Evolutionary conservation across 345 rosid genomes (phyloP), one percentile per base, ranked within the genome.

Genomic region (Stellera chamaejasme): DNA sequence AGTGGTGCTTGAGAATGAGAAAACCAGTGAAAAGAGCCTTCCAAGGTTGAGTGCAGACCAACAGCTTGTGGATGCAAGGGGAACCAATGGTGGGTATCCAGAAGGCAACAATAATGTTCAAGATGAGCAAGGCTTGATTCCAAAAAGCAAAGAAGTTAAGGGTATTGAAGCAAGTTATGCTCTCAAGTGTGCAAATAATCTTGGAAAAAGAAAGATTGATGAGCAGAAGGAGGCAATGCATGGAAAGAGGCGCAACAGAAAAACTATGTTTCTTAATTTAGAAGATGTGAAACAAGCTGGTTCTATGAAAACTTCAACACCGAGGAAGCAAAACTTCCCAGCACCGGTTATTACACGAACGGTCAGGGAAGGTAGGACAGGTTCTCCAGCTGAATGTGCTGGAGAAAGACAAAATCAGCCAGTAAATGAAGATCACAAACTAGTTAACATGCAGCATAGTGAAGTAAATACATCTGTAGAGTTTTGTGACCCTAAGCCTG

Each of bases 221-320:
- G 84, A 84, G 13, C 99, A 84, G 28, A 93, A 89, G 72, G 99
- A 89, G 75, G 86, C 87, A 51, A 93, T 93, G 99, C 73, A 89
- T 60, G 99, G 99, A 44, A 93, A 93, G 86, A 93, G 82, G 69
- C 97, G 99, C 43, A 81, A 69, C 72, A 75, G 99, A 55, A 96
- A 94, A 82, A 94, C 95, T 41, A 60, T 87, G 88, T 80, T 94
- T 74, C 84, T 94, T 48, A 82, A 87, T 61, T 57, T 87, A 63
- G 99, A 94, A 74, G 99, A 87, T 69, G 96, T 83, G 72, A 94
- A 85, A 79, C 97, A 90, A 81, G 95, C 84, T 58, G 82, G 90
- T 27, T 59, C 87, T 5, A 66, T 77, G 55, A 94, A 87, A 72
- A 72, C 81, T 13, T 74, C 86, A 11, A 89, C 91, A 19, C 97